A percentile compares a stretch with the other conserved stretches of the same genome.
Evolutionary conservation across 352 stramenopile species (phyloP).

Genomic region (Phytophthora sp.): DNA sequence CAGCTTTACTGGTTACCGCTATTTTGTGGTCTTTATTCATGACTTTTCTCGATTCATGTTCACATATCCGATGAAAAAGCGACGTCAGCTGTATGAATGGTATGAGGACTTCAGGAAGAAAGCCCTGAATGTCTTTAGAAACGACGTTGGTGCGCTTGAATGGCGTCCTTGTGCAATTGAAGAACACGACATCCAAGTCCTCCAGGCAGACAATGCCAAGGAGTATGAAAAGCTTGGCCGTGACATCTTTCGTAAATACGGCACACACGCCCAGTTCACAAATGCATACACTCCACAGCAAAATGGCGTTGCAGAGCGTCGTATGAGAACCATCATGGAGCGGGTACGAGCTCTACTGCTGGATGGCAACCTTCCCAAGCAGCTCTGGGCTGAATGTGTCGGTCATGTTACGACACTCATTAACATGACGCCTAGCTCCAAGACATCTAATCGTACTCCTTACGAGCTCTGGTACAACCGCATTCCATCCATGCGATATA

Average conservation of each 20-base stretch:
- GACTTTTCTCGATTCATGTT: constrained; percentile 25
- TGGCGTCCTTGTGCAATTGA: neutral
- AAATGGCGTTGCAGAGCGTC: constrained; percentile 12
- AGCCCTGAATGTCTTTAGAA: neutral
- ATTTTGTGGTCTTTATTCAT: constrained; percentile 29
- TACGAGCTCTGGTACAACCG: constrained; percentile 5
- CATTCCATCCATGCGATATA: neutral
- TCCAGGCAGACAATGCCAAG: constrained; percentile 10
- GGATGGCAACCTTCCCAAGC: neutral
- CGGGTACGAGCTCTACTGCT: neutral
- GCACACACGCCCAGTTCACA: constrained; percentile 16
- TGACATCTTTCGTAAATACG: constrained; percentile 1
- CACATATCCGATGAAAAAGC: constrained; percentile 8
- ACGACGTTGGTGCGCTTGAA: neutral
- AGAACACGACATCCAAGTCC: neutral
- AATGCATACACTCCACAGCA: constrained; percentile 21
- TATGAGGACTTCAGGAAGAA: constrained; percentile 14
- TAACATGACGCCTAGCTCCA: neutral
- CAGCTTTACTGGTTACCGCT: constrained; percentile 17
- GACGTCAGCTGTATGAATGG: constrained; percentile 13
- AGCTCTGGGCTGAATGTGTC: constrained; percentile 6
- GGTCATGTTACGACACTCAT: constrained; percentile 15
- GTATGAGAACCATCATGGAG: constrained; percentile 18
- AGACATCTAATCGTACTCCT: neutral
- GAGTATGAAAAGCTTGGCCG: constrained; percentile 13